These are phyloP conservation scores for Periglandula ipomoeae DNA, from an alignment of 2,329 filamentous ascomycete genomes.

Conservation along the genomic window DNA sequence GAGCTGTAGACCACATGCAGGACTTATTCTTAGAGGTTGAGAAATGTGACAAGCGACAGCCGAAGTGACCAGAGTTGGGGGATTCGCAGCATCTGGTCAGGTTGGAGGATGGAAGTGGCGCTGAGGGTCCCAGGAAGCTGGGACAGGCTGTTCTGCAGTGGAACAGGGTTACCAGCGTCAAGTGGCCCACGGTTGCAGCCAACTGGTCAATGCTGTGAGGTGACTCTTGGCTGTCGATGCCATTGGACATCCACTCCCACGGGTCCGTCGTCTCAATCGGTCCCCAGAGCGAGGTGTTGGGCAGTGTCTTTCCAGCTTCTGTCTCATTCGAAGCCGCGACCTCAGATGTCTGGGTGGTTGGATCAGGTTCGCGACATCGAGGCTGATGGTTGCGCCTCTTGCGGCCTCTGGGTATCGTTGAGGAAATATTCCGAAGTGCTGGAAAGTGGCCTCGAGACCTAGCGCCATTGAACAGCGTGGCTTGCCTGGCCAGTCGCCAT, in stretches of 20 bases:
- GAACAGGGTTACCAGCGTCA: background rate
- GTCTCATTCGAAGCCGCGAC: too few relatives aligned
- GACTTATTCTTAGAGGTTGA: too few relatives aligned
- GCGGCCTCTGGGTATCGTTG: too few relatives aligned
- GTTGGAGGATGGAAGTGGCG: background rate
- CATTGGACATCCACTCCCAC: background rate
- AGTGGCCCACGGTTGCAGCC: background rate
- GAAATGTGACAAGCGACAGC: background rate
- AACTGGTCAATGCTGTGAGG: background rate
- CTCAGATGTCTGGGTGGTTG: too few relatives aligned
- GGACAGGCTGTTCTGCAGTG: conserved; percentile 1
- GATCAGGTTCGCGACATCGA: too few relatives aligned
- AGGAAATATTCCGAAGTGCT: too few relatives aligned
- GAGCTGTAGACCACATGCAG: too few relatives aligned
- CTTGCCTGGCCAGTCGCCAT: background rate
- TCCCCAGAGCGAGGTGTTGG: background rate
- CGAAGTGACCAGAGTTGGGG: too few relatives aligned
- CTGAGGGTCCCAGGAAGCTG: background rate
- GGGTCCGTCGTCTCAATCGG: background rate
- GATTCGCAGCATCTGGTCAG: too few relatives aligned
- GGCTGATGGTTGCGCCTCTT: too few relatives aligned
- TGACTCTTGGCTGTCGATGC: background rate
- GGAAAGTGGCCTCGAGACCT: too few relatives aligned
- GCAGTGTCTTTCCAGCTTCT: too few relatives aligned
- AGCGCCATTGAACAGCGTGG: background rate